Evolutionary conservation across 2,329 filamentous ascomycete genomes (phyloP), one percentile per base, ranked within the genome.

Genomic region (Colletotrichum eremochloae): DNA sequence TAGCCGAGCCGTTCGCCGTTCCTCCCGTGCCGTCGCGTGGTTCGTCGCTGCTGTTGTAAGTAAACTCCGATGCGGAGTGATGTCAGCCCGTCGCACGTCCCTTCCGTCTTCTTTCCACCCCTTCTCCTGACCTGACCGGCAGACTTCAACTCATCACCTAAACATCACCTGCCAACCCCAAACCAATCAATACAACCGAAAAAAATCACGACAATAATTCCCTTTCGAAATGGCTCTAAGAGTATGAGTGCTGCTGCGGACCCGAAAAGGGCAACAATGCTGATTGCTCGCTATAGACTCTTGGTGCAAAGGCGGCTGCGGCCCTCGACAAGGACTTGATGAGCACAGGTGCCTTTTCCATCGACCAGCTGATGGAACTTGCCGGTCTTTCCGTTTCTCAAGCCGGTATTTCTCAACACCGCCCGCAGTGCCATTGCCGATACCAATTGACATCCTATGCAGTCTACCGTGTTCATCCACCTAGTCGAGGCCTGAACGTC

Each of bases 331-430:
- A 94, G 81, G 96, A 99, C 80, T 91, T 99, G 74, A 98, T 99
- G 95, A 93, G 90, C 79, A 89, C 90, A 14, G 90, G 91, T 0
- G 95, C 93, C 11, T 99, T 97, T 83, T 97, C 94, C 14, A 89
- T 99, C 67, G 96, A 98, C 80, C 96, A 99, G 82, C 86, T 99
- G 61, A 98, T 99, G 96, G 96, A 98, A 80, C 85, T 99, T 9
- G 96, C 96, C 55, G 96, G 96, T 0, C 87, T 99, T 0, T 95
- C 95, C 1, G 95, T 98, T 36, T 96, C 96, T 15, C 95, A 98
- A 86, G 95, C 93, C 63, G 91, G 94, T 95, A 71, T 53, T 48
- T 55, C 29, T 24, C 6, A 2, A n/a, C 7, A 18, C 20, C 29
- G 8, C n/a, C 40, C 36, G 14, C 11, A 9, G 9, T n/a, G 6